These are phyloP conservation scores for Plantago elongata DNA, from an alignment of 257 asterid species.

Conservation along the genomic window DNA sequence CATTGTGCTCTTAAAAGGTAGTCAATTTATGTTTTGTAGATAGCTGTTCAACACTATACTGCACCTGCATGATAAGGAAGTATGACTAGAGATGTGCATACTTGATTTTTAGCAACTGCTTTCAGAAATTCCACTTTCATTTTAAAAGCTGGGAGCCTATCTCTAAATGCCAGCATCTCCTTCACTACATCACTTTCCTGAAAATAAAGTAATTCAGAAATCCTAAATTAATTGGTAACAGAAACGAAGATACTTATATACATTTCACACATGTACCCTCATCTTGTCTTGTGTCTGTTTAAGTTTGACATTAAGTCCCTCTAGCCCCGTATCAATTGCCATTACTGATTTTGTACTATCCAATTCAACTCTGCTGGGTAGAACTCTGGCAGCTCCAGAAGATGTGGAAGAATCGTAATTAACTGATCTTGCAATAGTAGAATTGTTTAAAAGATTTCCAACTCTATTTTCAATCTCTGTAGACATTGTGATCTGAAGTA, in stretches of 20 bases:
- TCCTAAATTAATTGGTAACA: constrained; percentile 16
- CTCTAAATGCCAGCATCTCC: constrained; percentile 77
- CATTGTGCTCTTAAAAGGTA: neutral
- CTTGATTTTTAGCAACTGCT: constrained; percentile 85
- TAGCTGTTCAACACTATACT: neutral
- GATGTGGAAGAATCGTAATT: constrained; percentile 40
- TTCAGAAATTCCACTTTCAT: constrained; percentile 68
- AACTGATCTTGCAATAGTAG: constrained; percentile 33
- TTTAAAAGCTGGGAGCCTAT: constrained; percentile 84
- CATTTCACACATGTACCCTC: constrained; percentile 47
- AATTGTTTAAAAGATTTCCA: constrained; percentile 57
- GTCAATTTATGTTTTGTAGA: neutral
- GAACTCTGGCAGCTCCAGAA: constrained; percentile 37
- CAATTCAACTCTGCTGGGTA: constrained; percentile 34
- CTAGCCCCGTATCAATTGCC: constrained; percentile 36
- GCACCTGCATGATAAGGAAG: neutral
- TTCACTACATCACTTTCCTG: constrained; percentile 61
- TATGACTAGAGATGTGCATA: constrained; percentile 20
- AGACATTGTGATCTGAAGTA: constrained; percentile 70
- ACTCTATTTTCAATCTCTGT: constrained; percentile 74
- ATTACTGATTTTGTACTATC: constrained; percentile 22
- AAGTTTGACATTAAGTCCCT: constrained; percentile 53
- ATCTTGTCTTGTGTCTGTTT: constrained; percentile 72
- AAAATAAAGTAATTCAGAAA: constrained; percentile 23
- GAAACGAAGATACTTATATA: constrained; percentile 17